A percentile compares a stretch with the other conserved stretches of the same genome.
These are phyloP conservation scores for Dioscorea cayenensis DNA, from an alignment of 116 monocot species.

Conservation along the genomic window DNA sequence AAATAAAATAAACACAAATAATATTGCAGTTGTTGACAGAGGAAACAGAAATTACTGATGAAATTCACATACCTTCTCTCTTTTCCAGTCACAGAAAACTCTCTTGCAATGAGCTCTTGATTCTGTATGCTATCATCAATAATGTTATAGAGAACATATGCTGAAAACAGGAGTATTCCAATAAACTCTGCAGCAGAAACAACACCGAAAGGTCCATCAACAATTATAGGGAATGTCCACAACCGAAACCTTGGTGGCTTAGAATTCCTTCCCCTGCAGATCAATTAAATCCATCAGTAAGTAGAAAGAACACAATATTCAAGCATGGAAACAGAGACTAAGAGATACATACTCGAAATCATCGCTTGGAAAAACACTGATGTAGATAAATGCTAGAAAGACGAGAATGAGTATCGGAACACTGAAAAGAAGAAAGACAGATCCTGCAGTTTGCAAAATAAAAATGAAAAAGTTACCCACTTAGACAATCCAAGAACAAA, in stretches of 20 bases:
- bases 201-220: slow-evolving; percentile 85
- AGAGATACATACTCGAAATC: slow-evolving; percentile 24
- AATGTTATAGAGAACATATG: slow-evolving; percentile 51
- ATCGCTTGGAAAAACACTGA: slow-evolving; percentile 39
- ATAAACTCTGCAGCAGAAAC: slow-evolving; percentile 77
- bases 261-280: slow-evolving; percentile 35
- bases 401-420: slow-evolving; percentile 62
- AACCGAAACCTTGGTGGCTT: slow-evolving; percentile 47
- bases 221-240: slow-evolving; percentile 78
- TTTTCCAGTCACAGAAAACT: slow-evolving; percentile 7
- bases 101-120: background rate
- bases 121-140: slow-evolving; percentile 18
- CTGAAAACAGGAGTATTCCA: slow-evolving; percentile 56
- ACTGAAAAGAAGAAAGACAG: slow-evolving; percentile 53
- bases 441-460: slow-evolving; percentile 40
- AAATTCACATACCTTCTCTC: slow-evolving; percentile 27
- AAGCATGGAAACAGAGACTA: background rate
- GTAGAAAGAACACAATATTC: background rate
- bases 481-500: background rate
- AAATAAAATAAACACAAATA: background rate
- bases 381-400: slow-evolving; percentile 51
- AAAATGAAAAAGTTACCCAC: background rate
- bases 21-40: background rate
- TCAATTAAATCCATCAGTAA: background rate
- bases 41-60: background rate